Base-by-base conservation (phyloP, 2,329 filamentous ascomycete species). In the Bretziella fagacearum region DNA sequence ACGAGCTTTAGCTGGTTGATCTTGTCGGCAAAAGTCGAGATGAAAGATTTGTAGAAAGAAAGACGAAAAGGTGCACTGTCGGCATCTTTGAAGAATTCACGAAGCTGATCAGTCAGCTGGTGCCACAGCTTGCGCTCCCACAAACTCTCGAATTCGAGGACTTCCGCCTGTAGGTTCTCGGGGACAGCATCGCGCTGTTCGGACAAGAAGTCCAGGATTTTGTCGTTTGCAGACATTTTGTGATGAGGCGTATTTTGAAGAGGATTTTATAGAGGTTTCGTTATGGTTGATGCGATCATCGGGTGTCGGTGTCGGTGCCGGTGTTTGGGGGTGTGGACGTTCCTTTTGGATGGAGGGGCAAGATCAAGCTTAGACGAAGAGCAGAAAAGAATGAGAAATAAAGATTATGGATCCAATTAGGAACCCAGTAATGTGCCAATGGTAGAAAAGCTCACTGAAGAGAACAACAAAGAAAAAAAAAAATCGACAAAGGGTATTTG, bases 121-220 rank as follows among this genome's bases (percentile, higher is more conserved):
- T 98, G 91, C 91, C 91, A 98, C 66, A 98, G 74, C 68, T 95
- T 95, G 58, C 89, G 80, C 70, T 98, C 91, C 91, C 91, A 98
- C 60, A 79, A 84, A 62, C 93, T 86, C 69, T 98, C 91, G 55
- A 98, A 94, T 57, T 81, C 77, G 57, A 98, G 74, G 63, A 95
- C 84, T 58, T 84, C 77, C 58, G 81, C 74, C 66, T 95, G 87
- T 46, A 93, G 75, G 62, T 93, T 83, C 56, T 86, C 83, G 45
- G 86, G 83, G 58, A 86, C 84, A 61, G 79, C 70, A 60, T 94
- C 85, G 61, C 86, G 82, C 74, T 93, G 84, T 56, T 93, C 81
- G 52, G 79, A 77, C 54, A 98, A 81, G 67, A 96, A 93, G 63
- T 93, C 84, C 60, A 84, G 74, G 63, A 96, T 91, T 59, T 80